Evolutionary conservation across 2,329 filamentous ascomycete species (phyloP).

Genomic region (Botryotinia convoluta): DNA sequence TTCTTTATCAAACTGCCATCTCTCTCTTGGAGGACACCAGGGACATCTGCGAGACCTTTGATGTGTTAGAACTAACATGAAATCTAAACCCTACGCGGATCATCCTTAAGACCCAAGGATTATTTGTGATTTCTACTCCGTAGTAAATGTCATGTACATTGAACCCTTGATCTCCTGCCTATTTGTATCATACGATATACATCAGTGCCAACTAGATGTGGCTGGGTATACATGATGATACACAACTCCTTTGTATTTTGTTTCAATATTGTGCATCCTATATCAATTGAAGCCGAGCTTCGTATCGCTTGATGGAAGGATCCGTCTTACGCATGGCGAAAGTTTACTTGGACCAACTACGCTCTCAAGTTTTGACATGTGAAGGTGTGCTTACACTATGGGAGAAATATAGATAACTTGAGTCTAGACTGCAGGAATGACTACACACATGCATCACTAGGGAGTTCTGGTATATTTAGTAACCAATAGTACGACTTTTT

Average conservation of each 20-base stretch:
- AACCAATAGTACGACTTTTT: background rate
- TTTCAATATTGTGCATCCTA: background rate
- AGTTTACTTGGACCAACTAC: background rate
- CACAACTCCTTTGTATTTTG: background rate
- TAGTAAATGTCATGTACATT: background rate
- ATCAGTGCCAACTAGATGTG: background rate
- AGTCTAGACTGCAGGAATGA: background rate
- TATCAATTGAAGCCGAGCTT: background rate
- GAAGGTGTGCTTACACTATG: background rate
- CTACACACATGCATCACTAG: background rate
- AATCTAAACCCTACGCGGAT: background rate
- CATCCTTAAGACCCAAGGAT: background rate
- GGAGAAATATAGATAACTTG: background rate
- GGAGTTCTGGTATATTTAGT: background rate
- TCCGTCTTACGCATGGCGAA: background rate
- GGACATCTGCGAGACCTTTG: background rate
- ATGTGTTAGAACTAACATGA: background rate
- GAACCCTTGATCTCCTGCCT: background rate
- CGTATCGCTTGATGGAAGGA: background rate
- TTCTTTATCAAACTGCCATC: background rate
- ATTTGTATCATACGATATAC: background rate
- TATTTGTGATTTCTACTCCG: background rate
- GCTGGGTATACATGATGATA: background rate
- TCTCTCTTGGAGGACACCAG: background rate
- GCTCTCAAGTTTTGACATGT: background rate